These are phyloP conservation scores for Colletotrichum echinochloae DNA, from an alignment of 2,329 filamentous ascomycete species.

Conservation along the genomic window DNA sequence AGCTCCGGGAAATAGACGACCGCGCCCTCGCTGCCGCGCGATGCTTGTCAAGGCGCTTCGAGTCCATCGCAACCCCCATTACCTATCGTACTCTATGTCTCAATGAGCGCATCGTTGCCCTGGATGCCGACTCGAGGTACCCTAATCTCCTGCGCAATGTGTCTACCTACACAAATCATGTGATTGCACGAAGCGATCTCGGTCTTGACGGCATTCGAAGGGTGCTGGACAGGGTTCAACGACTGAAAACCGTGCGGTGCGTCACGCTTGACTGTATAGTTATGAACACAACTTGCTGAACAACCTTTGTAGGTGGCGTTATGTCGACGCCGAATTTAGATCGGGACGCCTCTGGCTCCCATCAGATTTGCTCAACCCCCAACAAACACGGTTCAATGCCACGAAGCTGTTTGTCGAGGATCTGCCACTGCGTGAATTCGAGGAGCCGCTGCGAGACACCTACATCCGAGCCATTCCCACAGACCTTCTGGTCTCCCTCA, in stretches of 20 bases:
- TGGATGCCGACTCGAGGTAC: conserved; percentile 49
- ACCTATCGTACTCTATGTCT: conserved; percentile 54
- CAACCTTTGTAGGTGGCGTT: conserved; percentile 53
- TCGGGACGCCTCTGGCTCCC: conserved; percentile 51
- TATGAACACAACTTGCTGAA: background rate
- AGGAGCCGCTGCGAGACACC: conserved; percentile 49
- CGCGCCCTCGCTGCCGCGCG: conserved; percentile 51
- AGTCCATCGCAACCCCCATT: conserved; percentile 57
- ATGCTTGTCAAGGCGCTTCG: conserved; percentile 54
- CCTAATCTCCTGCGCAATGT: conserved; percentile 52
- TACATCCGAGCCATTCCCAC: conserved; percentile 56
- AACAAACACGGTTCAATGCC: conserved; percentile 46
- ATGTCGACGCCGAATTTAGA: conserved; percentile 48
- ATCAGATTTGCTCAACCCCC: conserved; percentile 52
- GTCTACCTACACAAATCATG: conserved; percentile 54
- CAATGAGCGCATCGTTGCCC: conserved; percentile 52
- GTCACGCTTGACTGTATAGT: conserved; percentile 5
- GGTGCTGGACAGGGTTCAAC: conserved; percentile 51
- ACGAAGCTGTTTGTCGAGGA: conserved; percentile 55
- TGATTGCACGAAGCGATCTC: conserved; percentile 56
- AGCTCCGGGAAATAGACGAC: conserved; percentile 56
- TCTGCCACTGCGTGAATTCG: conserved; percentile 54
- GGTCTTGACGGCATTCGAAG: conserved; percentile 51
- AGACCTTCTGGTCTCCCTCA: conserved; percentile 54
- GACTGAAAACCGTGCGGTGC: conserved; percentile 56